Percentiles rank a stretch among this genome's conserved stretches.
phyloP scores from a whole-genome alignment of 352 stramenopile species.

The Globisporangium viniferum region DNA sequence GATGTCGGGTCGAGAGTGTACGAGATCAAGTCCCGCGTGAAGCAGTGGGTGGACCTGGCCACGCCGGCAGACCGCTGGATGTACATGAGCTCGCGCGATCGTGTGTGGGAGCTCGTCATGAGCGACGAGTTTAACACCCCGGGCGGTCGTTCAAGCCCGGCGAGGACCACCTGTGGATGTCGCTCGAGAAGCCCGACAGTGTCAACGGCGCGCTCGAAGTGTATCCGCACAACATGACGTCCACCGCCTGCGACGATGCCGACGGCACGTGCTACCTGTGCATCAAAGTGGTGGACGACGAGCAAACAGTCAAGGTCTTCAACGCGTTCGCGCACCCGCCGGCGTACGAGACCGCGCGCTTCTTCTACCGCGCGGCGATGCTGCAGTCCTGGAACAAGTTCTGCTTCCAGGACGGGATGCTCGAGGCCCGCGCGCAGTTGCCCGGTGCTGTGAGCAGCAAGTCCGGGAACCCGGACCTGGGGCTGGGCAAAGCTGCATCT shows the following conservation, averaged over 20 bases:
- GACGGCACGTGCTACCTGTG: constrained; percentile 51
- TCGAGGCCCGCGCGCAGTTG: constrained; percentile 86
- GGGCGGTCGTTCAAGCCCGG: constrained; percentile 87
- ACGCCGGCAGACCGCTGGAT: neutral
- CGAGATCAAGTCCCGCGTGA: neutral
- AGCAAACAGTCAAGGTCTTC: constrained; percentile 41
- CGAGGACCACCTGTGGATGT: constrained; percentile 92
- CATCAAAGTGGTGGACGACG: constrained; percentile 52
- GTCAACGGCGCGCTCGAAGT: constrained; percentile 88
- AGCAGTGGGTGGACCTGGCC: no score
- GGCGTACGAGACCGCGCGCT: constrained; percentile 34
- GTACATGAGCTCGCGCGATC: neutral
- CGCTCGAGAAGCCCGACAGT: neutral
- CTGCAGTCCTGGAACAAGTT: constrained; percentile 95
- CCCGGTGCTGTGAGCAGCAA: constrained; percentile 70
- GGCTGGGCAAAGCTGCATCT: constrained; percentile 21
- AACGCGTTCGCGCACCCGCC: constrained; percentile 55
- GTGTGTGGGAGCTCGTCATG: constrained; percentile 59
- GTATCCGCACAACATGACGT: constrained; percentile 89
- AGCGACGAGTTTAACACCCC: constrained; percentile 74
- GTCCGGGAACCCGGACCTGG: constrained; percentile 39
- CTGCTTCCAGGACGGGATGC: constrained; percentile 91
- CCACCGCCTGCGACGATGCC: constrained; percentile 45
- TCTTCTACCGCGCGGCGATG: constrained; percentile 72
- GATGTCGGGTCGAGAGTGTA: neutral